Evolutionary conservation across 352 stramenopile genomes (phyloP), one percentile per base, ranked within the genome.

Genomic region (Phytopythium litorale): DNA sequence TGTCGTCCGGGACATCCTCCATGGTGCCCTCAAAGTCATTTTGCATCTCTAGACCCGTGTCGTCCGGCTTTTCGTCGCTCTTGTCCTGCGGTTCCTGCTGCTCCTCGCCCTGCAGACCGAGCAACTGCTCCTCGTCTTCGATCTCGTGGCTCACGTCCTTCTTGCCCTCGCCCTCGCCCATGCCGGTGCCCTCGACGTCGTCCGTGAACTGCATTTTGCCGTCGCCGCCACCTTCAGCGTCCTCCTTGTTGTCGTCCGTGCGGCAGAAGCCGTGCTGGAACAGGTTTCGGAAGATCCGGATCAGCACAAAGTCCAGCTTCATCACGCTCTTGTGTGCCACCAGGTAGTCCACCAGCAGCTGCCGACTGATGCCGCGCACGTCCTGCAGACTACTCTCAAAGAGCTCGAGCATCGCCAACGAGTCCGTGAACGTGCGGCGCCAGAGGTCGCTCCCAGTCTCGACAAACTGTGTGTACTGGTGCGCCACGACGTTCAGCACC

Each of bases 101-200:
- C 33, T 97, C 81, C 16, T 98, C 96, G 52, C 88, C 89, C 77
- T 99, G 98, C 19, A 99, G 75, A 6, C 98, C 98, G 3, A 99
- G 77, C n/a, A 99, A 75, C 75, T 99, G 98, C 48, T 99, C 98
- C 79, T 99, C 98, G 63, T 99, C 98, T 65, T 99, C 97, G 37
- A 99, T 98, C 72, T 99, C 88, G 63, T 99, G 89, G 21, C 93
- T 99, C 25, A 99, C 98, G 75, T 99, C 98, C 67, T 99, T 98
- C 65, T 97, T 98, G 71, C 84, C 97, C 53, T 99, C 97, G 23
- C 98, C 98, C 88, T 99, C 97, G 35, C 98, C 98, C 97, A 99
- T 99, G 23, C 98, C 98, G 15, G 97, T 99, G 51, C 98, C 98
- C 60, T 99, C 98, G 12, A 98, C 92, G 59, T 99, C 96, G 48